These are phyloP conservation scores for Colletotrichum melonis DNA, from an alignment of 2,329 filamentous ascomycete species.

Conservation along the genomic window DNA sequence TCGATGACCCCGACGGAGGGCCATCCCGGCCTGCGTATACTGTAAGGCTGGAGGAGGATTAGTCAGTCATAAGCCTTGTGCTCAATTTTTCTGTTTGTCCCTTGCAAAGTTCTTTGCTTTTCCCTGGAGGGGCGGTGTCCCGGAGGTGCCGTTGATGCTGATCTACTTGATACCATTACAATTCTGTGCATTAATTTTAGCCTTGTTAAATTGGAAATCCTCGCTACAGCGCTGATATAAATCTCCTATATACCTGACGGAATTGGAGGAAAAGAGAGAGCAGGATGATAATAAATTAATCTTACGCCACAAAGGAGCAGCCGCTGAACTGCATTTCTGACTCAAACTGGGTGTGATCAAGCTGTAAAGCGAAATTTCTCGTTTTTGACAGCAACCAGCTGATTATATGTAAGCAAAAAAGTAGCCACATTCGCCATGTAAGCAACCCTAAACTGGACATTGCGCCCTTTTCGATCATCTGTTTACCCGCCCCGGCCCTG, in stretches of 20 bases:
- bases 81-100: not conserved
- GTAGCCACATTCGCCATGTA: not conserved
- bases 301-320: no score
- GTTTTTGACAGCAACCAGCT: not conserved
- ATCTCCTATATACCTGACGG: not conserved
- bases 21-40: slow-evolving; percentile 5
- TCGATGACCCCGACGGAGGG: not conserved
- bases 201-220: not conserved
- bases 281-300: no score
- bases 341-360: not conserved
- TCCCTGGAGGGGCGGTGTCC: not conserved
- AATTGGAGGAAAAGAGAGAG: not conserved
- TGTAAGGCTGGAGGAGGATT: slow-evolving; percentile 29
- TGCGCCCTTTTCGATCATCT: not conserved
- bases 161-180: not conserved
- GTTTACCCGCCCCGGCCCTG: not conserved
- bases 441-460: not conserved
- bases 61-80: not conserved
- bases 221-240: not conserved
- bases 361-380: not conserved
- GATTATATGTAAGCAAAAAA: not conserved
- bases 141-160: not conserved
- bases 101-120: not conserved
- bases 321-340: no score
- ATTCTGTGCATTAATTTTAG: not conserved